Evolutionary conservation across 2,329 filamentous ascomycete species (phyloP), one percentile per base, ranked within the genome.

Genomic region (Calonectria pauciramosa): DNA sequence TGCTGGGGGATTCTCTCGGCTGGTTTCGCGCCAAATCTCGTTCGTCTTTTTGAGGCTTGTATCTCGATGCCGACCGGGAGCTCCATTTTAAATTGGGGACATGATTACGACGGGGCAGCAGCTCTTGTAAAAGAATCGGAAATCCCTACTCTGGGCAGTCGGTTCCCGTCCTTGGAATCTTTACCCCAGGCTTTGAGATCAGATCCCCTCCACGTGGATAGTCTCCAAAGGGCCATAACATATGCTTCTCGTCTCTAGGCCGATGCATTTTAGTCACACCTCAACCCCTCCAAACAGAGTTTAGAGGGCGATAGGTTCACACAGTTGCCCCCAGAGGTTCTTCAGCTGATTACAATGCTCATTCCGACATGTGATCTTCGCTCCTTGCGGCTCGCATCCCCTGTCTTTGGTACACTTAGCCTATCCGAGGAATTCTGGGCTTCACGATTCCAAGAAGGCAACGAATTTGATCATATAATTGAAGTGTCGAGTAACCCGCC

Each of bases 361-460:
- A 68, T 78, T 6, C 66, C 75, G 1, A 60, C 71, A 2, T 60
- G 13, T 1, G 34, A 77, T 47, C 56, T 79, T 0, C 70, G 30
- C 2, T 77, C 75, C 20, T 36, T 79, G 1, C 71, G 77, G 1
- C 73, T 73, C 4, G 66, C 76, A 1, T 79, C 77, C 1, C 73
- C 51, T 18, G 73, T 44, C 2, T 76, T 79, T 23, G 75, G 71
- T 2, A 71, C 20, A 0, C 28, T 77, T 28, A 32, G 56, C 38
- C 18, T 77, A 4, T 56, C 75, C 1, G 75, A 77, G 13, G 49
- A 23, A 8, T 79, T 79, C 26, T 78, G 76, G 77, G 52, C 20
- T 26, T 78, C 77, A 7, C 60, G 76, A 14, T 78, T 79, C 7
- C 30, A 52, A 20, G 9, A 56, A 28, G 70, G 44, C 1, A 38